Base-by-base conservation (phyloP, 2,329 filamentous ascomycete genomes). In the Scortechinia acanthostroma region DNA sequence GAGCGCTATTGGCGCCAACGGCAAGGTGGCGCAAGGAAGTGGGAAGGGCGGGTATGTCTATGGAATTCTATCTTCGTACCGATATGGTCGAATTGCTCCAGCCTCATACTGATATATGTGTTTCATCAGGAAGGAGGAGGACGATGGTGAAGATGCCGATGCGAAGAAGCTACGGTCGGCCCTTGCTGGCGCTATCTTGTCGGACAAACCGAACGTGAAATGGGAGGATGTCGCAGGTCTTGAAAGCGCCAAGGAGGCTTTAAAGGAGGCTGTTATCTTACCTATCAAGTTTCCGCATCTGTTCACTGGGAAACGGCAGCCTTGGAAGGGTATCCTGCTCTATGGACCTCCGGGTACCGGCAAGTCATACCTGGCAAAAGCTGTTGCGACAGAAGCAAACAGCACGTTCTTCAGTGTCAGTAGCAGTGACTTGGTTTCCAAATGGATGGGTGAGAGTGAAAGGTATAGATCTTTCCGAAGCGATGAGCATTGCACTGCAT, bases 181-280 rank as follows among this genome's bases (percentile, higher is more conserved):
- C 43, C 76, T 98, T 48, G 83, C 88, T 1, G 91, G 94, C 16
- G 91, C 93, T 23, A 97, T 98, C 51, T 67, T 98, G 57, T 86
- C 90, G 55, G 94, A 98, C 65, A 88, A 95, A 61, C 93, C 94
- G 22, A 96, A 98, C 58, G 82, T 98, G 52, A 87, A 88, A 61
- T 98, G 93, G 93, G 93, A 98, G 62, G 93, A 98, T 63, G 93
- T 98, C 48, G 93, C 94, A 21, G 93, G 93, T 55, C 70, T 98
- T 21, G 94, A 98, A 56, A 81, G 77, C 23, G 93, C 93, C 42
- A 98, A 98, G 67, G 93, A 98, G 61, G 91, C 94, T 15, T 68
- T 98, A 53, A 98, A 98, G 66, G 93, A 98, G 70, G 94, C 93
- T 2, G 94, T 98, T 43, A 88, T 98, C 62, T 69, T 98, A 60